Percentiles rank a stretch among this genome's conserved stretches.
These are phyloP conservation scores for Alternaria sp. DNA, from an alignment of 2,329 filamentous ascomycete species.

Conservation along the genomic window DNA sequence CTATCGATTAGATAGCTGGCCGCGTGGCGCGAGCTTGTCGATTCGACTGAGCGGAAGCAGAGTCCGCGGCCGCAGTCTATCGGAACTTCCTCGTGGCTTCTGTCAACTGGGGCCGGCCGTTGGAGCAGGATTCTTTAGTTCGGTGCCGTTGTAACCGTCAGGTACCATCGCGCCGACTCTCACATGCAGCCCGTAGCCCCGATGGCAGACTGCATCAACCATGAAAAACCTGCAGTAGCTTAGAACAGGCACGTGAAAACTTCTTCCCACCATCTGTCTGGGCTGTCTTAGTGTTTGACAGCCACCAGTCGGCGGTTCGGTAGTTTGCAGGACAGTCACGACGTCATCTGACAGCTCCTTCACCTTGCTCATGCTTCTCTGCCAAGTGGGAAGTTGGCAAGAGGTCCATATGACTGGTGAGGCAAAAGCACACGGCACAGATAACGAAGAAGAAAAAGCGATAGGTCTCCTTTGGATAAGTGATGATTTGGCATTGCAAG, in stretches of 20 bases:
- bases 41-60: slow-evolving; percentile 3
- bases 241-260: slow-evolving; percentile 7
- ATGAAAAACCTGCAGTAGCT: slow-evolving; percentile 13
- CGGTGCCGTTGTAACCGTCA: slow-evolving; percentile 9
- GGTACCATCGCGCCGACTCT: slow-evolving; percentile 1
- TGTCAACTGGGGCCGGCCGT: slow-evolving; percentile 5
- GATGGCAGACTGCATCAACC: neutral
- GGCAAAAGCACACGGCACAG: neutral
- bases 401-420: neutral
- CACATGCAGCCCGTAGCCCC: slow-evolving; percentile 5
- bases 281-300: slow-evolving; percentile 2
- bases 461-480: neutral
- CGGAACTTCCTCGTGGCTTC: slow-evolving; percentile 6
- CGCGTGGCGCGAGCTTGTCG: slow-evolving; percentile 18
- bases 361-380: slow-evolving; percentile 2
- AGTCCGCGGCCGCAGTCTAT: neutral
- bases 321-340: neutral
- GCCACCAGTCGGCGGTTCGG: slow-evolving; percentile 6
- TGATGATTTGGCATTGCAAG: neutral
- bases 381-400: neutral
- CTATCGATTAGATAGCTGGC: slow-evolving; percentile 34
- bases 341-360: slow-evolving; percentile 5
- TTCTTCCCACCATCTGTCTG: slow-evolving; percentile 8
- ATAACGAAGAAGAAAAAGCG: slow-evolving; percentile 2
- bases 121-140: neutral